phyloP scores from a whole-genome alignment of 495 filamentous ascomycete species.

The Aspergillus ellipticus region DNA sequence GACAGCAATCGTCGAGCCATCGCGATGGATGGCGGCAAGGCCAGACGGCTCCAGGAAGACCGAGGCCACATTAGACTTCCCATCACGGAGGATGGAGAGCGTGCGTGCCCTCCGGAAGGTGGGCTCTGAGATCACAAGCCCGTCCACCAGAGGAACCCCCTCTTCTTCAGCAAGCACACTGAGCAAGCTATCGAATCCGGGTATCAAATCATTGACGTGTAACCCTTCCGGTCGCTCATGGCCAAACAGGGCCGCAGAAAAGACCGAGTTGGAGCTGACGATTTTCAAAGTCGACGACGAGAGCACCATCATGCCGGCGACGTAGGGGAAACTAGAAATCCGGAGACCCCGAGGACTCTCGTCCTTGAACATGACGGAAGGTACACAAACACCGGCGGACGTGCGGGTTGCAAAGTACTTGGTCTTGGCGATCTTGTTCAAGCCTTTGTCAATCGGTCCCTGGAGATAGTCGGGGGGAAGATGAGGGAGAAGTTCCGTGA shows the following conservation, averaged over 20 bases:
- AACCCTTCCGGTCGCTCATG: constrained; percentile 77
- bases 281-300: constrained; percentile 71
- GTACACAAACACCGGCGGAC: constrained; percentile 68
- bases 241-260: constrained; percentile 88
- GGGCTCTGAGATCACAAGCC: constrained; percentile 95
- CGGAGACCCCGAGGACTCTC: constrained; percentile 63
- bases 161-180: constrained; percentile 82
- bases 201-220: constrained; percentile 74
- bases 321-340: constrained; percentile 91
- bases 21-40: constrained; percentile 78
- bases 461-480: constrained; percentile 71
- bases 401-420: constrained; percentile 82
- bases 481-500: constrained; percentile 72
- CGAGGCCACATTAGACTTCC: constrained; percentile 64
- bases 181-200: constrained; percentile 80
- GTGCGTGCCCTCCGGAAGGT: constrained; percentile 88
- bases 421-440: constrained; percentile 61
- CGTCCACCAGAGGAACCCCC: constrained; percentile 74
- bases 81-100: constrained; percentile 75
- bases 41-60: constrained; percentile 78
- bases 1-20: constrained; percentile 85
- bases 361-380: constrained; percentile 68
- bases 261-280: constrained; percentile 90
- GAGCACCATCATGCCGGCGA: constrained; percentile 92
- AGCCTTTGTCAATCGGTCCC: constrained; percentile 59